Evolutionary conservation across 2,329 filamentous ascomycete genomes (phyloP), one percentile per base, ranked within the genome.

Genomic region (Fusarium sp.): DNA sequence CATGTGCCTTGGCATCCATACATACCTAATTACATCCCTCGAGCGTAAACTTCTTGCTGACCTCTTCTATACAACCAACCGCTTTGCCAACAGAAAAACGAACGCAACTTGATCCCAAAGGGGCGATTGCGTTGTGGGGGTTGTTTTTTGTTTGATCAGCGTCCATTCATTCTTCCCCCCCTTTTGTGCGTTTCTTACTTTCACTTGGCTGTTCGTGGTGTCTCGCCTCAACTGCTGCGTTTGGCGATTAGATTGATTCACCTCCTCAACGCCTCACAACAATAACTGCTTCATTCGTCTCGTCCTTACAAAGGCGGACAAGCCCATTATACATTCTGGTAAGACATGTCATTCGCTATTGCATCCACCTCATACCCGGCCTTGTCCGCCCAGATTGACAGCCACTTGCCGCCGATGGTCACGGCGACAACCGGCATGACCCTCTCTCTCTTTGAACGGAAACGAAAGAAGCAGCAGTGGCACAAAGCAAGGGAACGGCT

Each of bases 311-410:
- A 50, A 62, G 41, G 41, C 55, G 36, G 45, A 64, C 35, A 53
- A 58, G 25, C 45, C 47, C 29, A 57, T 65, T 64, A 52, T 63
- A 42, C 29, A 49, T 38, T 25, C 47, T 44, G 45, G 61, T 64
- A 62, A 64, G 61, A 62, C 57, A 62, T 47, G 41, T 45, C 56
- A 44, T 51, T 29, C 46, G 43, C 45, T 27, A 27, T 59, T 48
- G 42, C 39, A 17, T 32, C 36, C 54, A 19, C 19, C 19, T 19
- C 19, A 25, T 50, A 35, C 36, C 41, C 53, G 45, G 37, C 41
- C 52, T 53, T 41, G 39, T 45, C 46, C 53, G 46, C 47, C 36
- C 37, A 54, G 37, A 53, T 33, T 57, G 38, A 42, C 25, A 45
- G 49, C 50, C 50, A 57, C 52, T 29, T 44, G 45, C 56, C 35